These are phyloP conservation scores for Aegilops bicornis DNA, from an alignment of 176 grass and related monocot genomes.

Conservation along the genomic window DNA sequence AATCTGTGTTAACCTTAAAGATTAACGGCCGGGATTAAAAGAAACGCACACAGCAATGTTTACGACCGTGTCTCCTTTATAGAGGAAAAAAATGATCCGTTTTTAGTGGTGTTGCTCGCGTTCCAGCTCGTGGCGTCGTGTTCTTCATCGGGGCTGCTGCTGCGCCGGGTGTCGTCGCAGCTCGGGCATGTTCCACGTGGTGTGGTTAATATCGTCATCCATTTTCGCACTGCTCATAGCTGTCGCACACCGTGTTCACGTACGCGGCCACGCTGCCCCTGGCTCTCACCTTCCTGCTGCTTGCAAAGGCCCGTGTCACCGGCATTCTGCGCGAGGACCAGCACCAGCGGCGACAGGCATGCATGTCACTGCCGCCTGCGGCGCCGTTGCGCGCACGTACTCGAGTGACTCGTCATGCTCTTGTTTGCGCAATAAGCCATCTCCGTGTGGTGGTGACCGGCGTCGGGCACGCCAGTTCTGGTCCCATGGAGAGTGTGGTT, in stretches of 20 bases:
- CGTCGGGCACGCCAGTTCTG: too few relatives aligned
- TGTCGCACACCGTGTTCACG: conserved; percentile 68
- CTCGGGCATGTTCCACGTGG: conserved; percentile 62
- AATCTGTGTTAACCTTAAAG: too few relatives aligned
- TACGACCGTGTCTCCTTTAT: too few relatives aligned
- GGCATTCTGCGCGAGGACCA: conserved; percentile 24
- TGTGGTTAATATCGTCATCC: conserved; percentile 50
- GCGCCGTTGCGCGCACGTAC: conserved; percentile 35
- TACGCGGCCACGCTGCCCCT: conserved; percentile 61
- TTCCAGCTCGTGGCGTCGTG: conserved; percentile 34
- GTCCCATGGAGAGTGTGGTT: too few relatives aligned
- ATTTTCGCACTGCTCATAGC: conserved; percentile 80
- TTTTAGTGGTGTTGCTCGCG: conserved; percentile 48
- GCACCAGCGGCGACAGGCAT: not conserved
- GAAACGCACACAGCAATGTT: too few relatives aligned
- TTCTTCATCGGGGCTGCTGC: not conserved
- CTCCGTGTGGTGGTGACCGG: too few relatives aligned
- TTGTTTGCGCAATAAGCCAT: not conserved
- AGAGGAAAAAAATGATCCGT: not conserved
- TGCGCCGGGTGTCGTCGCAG: conserved; percentile 38
- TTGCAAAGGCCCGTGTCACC: conserved; percentile 66
- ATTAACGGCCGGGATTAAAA: too few relatives aligned
- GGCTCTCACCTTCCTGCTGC: conserved; percentile 60
- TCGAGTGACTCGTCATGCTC: conserved; percentile 53
- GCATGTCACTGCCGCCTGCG: conserved; percentile 22